Conservation (phyloP, 176 grass and related monocot genomes). For the Elaeis guineensis region DNA sequence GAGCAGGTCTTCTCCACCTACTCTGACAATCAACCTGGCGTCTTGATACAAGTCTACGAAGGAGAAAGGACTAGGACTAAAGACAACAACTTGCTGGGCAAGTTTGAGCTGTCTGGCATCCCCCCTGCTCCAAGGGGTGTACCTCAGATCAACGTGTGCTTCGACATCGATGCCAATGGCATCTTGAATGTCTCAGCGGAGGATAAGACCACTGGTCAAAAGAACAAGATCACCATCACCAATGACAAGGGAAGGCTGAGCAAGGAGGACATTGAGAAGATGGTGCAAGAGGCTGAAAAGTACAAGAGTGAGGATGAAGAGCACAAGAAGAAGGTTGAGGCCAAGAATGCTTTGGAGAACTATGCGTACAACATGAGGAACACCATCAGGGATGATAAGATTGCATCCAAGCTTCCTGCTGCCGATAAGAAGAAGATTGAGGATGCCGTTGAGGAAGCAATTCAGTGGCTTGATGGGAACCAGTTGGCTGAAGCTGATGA, state of each 20-base stretch:
- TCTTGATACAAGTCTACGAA: slow-evolving; percentile 93
- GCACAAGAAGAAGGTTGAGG: slow-evolving; percentile 85
- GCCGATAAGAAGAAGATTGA: slow-evolving; percentile 84
- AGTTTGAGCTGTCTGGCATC: slow-evolving; percentile 87
- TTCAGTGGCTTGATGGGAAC: slow-evolving; percentile 70
- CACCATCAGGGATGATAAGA: slow-evolving; percentile 82
- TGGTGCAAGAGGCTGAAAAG: slow-evolving; percentile 88
- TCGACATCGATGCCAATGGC: slow-evolving; percentile 78
- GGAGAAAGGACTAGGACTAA: slow-evolving; percentile 65
- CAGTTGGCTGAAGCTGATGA: slow-evolving; percentile 75
- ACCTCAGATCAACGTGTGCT: slow-evolving; percentile 76
- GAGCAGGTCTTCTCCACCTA: slow-evolving; percentile 92
- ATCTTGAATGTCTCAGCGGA: slow-evolving; percentile 80
- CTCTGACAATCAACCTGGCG: slow-evolving; percentile 82
- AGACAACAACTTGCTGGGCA: slow-evolving; percentile 85
- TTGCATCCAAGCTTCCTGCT: slow-evolving; percentile 51
- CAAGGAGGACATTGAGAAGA: slow-evolving; percentile 86
- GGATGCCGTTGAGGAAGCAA: slow-evolving; percentile 55
- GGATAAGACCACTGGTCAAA: slow-evolving; percentile 78
- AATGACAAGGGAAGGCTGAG: slow-evolving; percentile 77
- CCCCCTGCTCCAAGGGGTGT: slow-evolving; percentile 67
- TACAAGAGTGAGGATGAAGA: slow-evolving; percentile 90
- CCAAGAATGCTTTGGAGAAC: slow-evolving; percentile 85
- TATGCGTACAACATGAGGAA: slow-evolving; percentile 93
- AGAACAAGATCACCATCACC: slow-evolving; percentile 95